Conservation (phyloP, 108 stramenopile genomes). For the Asterionellopsis glacialis region DNA sequence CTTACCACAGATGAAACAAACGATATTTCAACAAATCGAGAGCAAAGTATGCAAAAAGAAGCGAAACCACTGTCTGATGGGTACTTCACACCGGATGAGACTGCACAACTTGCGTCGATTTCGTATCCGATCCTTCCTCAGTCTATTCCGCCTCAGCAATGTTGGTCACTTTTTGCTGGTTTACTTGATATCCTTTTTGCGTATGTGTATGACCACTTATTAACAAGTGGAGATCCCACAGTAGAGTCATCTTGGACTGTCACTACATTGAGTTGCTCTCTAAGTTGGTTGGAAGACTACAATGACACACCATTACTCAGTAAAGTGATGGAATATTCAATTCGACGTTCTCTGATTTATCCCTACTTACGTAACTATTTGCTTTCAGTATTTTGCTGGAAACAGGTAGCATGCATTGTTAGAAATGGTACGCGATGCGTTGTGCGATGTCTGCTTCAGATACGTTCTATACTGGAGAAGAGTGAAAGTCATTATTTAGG, state of each 20-base stretch:
- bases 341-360: constrained; percentile 78
- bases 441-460: constrained; percentile 72
- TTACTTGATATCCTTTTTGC: constrained; percentile 82
- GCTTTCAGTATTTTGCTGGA: constrained; percentile 25
- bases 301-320: constrained; percentile 9
- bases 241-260: constrained; percentile 93
- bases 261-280: constrained; percentile 66
- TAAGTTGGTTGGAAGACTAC: constrained; percentile 80
- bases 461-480: constrained; percentile 72
- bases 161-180: constrained; percentile 29
- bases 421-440: constrained; percentile 42
- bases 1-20: constrained; percentile 1
- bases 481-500: constrained; percentile 89
- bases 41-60: background rate
- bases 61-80: background rate
- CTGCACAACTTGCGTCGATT: constrained; percentile 51
- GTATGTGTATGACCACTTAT: constrained; percentile 88
- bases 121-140: constrained; percentile 40
- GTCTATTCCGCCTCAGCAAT: background rate
- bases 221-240: constrained; percentile 85
- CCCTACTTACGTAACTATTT: constrained; percentile 83
- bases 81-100: constrained; percentile 61
- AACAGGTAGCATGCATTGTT: constrained; percentile 47
- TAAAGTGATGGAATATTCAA: constrained; percentile 16
- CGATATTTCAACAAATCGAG: background rate